phyloP scores from a whole-genome alignment of 495 filamentous ascomycete species.

The Podospora tetraspora region DNA sequence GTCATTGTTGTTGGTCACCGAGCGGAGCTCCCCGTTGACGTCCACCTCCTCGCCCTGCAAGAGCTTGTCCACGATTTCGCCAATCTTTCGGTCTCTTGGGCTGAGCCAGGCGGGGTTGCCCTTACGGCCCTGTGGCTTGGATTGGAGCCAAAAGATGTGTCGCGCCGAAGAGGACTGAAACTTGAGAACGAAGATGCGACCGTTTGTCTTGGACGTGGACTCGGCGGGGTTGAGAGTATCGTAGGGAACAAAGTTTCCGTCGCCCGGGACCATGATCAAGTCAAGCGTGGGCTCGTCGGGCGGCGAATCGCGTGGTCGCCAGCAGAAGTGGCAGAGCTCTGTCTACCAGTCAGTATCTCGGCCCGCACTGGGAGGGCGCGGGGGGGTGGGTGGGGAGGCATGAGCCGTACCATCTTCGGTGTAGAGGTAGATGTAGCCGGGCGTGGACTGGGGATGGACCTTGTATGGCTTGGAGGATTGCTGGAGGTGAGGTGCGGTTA shows the following conservation, averaged over 20 bases:
- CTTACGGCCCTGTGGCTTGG: slow-evolving; percentile 67
- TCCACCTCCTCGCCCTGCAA: slow-evolving; percentile 89
- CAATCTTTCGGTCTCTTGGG: slow-evolving; percentile 71
- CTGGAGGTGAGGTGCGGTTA: slow-evolving; percentile 35
- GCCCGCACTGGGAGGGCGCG: not conserved
- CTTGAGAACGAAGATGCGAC: slow-evolving; percentile 88
- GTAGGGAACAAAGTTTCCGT: slow-evolving; percentile 81
- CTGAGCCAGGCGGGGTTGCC: slow-evolving; percentile 76
- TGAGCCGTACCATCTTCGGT: slow-evolving; percentile 69
- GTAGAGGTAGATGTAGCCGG: slow-evolving; percentile 92
- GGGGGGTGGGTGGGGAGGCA: not conserved
- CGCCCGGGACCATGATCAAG: slow-evolving; percentile 83
- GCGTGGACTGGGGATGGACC: slow-evolving; percentile 60
- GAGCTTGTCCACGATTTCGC: slow-evolving; percentile 74
- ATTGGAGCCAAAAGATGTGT: slow-evolving; percentile 95
- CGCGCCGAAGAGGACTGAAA: slow-evolving; percentile 89
- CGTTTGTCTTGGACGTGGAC: slow-evolving; percentile 64
- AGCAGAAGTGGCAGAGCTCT: slow-evolving; percentile 95
- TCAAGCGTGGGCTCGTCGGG: slow-evolving; percentile 70
- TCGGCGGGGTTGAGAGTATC: slow-evolving; percentile 44
- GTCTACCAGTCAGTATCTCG: slow-evolving; percentile 19
- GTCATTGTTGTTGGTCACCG: slow-evolving; percentile 55
- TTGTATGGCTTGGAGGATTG: slow-evolving; percentile 55
- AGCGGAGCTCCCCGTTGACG: slow-evolving; percentile 67
- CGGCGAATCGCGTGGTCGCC: slow-evolving; percentile 57